These are phyloP conservation scores for Tinospora cordifolia DNA, from an alignment of 164 flowering plant species.

Conservation along the genomic window DNA sequence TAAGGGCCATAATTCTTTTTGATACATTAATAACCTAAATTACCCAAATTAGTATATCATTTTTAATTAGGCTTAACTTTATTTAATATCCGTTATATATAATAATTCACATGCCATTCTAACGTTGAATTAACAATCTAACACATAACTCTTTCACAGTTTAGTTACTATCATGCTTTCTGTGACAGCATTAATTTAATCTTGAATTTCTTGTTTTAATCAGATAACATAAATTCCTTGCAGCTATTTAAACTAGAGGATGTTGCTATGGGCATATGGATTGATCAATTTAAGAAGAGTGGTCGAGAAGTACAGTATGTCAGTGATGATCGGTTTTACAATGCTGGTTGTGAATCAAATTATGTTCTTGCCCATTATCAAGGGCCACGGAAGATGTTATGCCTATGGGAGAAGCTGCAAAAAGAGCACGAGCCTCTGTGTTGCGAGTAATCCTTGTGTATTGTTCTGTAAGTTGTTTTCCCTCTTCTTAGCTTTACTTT, in stretches of 20 bases:
- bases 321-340: conserved; percentile 58
- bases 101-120: no score
- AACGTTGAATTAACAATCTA: no score
- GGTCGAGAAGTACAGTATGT: conserved; percentile 50
- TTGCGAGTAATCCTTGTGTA: conserved; percentile 41
- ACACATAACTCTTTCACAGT: no score
- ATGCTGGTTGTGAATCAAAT: conserved; percentile 65
- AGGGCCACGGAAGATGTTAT: conserved; percentile 63
- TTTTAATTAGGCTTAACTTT: no score
- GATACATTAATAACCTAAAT: no score
- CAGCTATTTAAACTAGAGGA: conserved; percentile 90
- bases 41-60: no score
- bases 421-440: conserved; percentile 50
- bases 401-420: conserved; percentile 87
- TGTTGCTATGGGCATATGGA: conserved; percentile 96
- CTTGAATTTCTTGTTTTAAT: background rate
- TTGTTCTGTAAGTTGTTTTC: background rate
- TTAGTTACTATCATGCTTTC: background rate
- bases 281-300: conserved; percentile 45
- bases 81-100: no score
- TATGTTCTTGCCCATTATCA: conserved; percentile 89
- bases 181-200: background rate
- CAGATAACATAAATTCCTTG: conserved; percentile 10
- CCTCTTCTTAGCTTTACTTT: background rate
- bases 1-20: no score